phyloP scores from a whole-genome alignment of 2,329 filamentous ascomycete species.

The Beauveria bassiana region DNA sequence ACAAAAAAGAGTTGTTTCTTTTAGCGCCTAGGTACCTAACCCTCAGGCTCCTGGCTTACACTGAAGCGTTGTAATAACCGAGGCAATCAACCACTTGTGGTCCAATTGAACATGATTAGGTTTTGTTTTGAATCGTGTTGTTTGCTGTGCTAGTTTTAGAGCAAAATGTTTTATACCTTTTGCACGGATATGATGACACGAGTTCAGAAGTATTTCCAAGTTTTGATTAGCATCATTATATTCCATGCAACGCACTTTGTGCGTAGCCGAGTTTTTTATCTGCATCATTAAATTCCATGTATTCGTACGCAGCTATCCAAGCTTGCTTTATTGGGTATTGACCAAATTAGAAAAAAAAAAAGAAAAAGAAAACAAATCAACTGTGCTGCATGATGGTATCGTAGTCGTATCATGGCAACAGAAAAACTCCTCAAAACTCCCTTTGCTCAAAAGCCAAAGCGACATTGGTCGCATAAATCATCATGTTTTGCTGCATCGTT shows the following conservation, averaged over 20 bases:
- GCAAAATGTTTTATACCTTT: not conserved
- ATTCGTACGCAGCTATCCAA: not conserved
- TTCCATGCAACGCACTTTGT: too few species aligned
- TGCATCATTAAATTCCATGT: not conserved
- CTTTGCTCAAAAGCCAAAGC: not conserved
- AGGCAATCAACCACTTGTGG: not conserved
- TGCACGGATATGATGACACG: not conserved
- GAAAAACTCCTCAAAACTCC: not conserved
- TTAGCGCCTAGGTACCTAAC: not conserved
- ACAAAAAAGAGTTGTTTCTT: not conserved
- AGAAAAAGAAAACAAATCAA: not conserved
- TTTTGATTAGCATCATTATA: too few species aligned
- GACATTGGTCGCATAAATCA: not conserved
- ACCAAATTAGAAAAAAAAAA: not conserved
- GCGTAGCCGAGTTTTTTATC: not conserved
- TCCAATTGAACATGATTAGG: too few species aligned
- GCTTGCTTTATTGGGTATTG: not conserved
- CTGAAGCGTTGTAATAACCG: not conserved
- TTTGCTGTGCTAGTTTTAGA: too few species aligned
- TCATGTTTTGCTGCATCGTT: not conserved
- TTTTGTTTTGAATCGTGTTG: too few species aligned
- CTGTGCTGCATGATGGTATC: constrained; percentile 1
- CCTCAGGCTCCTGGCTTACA: not conserved
- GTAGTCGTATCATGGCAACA: constrained; percentile 3
- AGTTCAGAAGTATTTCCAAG: not conserved